phyloP scores from a whole-genome alignment of 2,329 filamentous ascomycete species.

The Sporothrix globosa region DNA sequence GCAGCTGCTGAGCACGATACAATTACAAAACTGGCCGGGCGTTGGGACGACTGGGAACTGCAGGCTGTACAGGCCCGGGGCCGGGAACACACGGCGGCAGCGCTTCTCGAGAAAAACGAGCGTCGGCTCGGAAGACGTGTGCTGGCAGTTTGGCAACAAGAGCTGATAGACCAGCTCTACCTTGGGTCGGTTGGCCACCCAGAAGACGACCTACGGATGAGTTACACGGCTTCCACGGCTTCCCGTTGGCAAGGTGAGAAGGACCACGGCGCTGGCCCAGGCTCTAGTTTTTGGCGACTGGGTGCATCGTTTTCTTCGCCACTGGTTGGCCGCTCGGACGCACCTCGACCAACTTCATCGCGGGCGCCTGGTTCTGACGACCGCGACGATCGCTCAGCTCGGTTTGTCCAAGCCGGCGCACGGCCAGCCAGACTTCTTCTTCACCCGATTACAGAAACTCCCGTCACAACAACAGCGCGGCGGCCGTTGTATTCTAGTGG shows the following conservation, averaged over 20 bases:
- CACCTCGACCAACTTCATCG: neutral
- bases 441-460: conserved; percentile 30
- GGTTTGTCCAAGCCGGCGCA: neutral
- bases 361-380: neutral
- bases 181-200: conserved; percentile 11
- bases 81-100: conserved; percentile 33
- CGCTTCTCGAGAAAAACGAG: conserved; percentile 37
- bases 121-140: conserved; percentile 34
- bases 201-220: conserved; percentile 7
- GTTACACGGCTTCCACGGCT: conserved; percentile 12
- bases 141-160: conserved; percentile 35
- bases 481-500: neutral
- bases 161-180: conserved; percentile 21
- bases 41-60: conserved; percentile 38
- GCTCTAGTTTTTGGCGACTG: conserved; percentile 15
- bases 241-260: neutral
- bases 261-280: neutral
- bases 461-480: neutral
- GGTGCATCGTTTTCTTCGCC: conserved; percentile 24
- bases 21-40: conserved; percentile 22
- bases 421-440: conserved; percentile 25
- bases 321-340: conserved; percentile 11
- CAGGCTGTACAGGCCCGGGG: conserved; percentile 37
- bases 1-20: conserved; percentile 35
- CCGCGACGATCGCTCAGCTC: neutral